Base-by-base conservation (phyloP, 352 stramenopile genomes). In the Globisporangium canariense region DNA sequence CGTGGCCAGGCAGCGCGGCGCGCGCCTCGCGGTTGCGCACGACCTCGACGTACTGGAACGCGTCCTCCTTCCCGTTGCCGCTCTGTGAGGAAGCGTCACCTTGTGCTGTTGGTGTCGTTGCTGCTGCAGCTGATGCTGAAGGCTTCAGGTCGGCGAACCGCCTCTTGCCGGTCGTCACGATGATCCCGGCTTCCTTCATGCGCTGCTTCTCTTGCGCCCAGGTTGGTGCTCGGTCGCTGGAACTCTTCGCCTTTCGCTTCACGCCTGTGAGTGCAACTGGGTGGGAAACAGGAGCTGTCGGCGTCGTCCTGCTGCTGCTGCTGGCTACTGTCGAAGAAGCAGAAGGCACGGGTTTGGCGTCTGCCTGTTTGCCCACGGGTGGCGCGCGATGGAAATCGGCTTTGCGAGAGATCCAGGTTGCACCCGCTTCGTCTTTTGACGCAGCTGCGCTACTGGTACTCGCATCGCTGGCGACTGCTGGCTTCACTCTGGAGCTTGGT, bases 11-110 rank as follows among this genome's bases (percentile, higher is more conserved):
- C 14, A 94, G 55, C 6, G 78, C 73, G 7, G 78, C 83, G 22
- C 86, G 76, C 55, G 82, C 78, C 16, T 81, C 74, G 25, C 73
- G 74, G 40, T 91, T 93, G n/a, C 86, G 80, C 16, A 94, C 83
- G 32, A 94, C 86, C 73, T 94, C 86, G 52, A 94, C 75, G 58
- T 86, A 91, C 38, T 70, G 52, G 53, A 74, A 83, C 0, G 69
- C 65, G 40, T 77, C 78, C 14, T 59, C 38, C 25, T 68, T 75
- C 13, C 63, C 11, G 22, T 58, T 7, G 45, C n/a, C 65, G 18
- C 25, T 51, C 20, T 55, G 25, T 43, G 22, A 38, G 54, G 47
- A 64, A 55, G 32, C 10, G 30, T 43, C 28, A 3, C 34, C 25
- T n/a, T 64, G 43, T 36, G 9, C 7, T 20, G 11, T 11, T 10